phyloP scores from a whole-genome alignment of 495 filamentous ascomycete species.

The Penicillium parvum region DNA sequence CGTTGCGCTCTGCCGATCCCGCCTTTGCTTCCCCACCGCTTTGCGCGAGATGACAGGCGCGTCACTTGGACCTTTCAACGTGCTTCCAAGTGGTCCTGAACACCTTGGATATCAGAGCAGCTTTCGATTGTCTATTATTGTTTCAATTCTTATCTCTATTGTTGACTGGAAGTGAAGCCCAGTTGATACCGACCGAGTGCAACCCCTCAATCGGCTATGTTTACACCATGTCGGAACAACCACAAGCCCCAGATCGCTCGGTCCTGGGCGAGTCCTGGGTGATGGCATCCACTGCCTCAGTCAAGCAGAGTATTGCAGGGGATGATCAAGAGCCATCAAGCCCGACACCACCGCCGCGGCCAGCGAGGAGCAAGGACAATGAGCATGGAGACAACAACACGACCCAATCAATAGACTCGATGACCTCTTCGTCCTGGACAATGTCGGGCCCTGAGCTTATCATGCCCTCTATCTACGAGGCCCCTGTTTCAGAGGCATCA shows the following conservation, averaged over 20 bases:
- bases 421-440: constrained; percentile 26
- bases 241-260: constrained; percentile 21
- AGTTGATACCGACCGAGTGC: not conserved
- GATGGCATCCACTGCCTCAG: constrained; percentile 22
- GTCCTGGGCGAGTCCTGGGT: constrained; percentile 41
- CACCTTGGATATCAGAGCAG: not conserved
- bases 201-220: constrained; percentile 9
- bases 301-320: constrained; percentile 10
- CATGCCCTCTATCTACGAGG: constrained; percentile 44
- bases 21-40: constrained; percentile 24
- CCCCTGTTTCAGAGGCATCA: constrained; percentile 32
- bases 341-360: constrained; percentile 4
- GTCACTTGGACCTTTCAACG: not conserved
- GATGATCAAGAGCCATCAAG: constrained; percentile 3
- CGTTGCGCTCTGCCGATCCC: constrained; percentile 16
- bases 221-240: constrained; percentile 24
- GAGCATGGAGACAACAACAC: not conserved
- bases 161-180: no score
- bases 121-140: not conserved
- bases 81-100: not conserved
- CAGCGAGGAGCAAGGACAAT: constrained; percentile 5
- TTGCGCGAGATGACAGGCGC: constrained; percentile 13
- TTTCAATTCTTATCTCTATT: not conserved
- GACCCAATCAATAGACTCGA: constrained; percentile 21
- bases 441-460: constrained; percentile 42